Percentiles rank a stretch among this genome's conserved stretches.
Evolutionary conservation across 768 basidiomycete species (phyloP).

Genomic region (Suillus lakei): DNA sequence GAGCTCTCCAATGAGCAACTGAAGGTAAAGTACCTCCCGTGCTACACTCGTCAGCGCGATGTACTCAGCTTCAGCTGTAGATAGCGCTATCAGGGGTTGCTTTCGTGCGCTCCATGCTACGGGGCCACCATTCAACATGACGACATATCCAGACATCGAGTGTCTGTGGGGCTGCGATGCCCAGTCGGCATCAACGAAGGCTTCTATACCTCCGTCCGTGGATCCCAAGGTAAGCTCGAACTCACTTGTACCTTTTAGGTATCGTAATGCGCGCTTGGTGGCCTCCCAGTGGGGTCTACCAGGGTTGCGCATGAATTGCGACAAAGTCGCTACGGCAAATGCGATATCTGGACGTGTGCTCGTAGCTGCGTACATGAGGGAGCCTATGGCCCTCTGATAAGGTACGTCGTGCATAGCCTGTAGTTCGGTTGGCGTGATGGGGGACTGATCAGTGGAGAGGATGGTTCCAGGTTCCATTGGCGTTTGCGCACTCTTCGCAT

Average conservation of each 20-base stretch:
- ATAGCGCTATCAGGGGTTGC: conserved; percentile 29
- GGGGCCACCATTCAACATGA: conserved; percentile 19
- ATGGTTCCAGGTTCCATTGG: conserved; percentile 19
- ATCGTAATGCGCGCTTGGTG: conserved; percentile 21
- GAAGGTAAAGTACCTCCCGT: conserved; percentile 10
- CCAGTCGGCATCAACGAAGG: conserved; percentile 32
- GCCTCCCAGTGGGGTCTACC: conserved; percentile 25
- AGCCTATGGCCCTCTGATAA: conserved; percentile 18
- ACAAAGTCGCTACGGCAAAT: conserved; percentile 23
- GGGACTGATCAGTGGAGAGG: conserved; percentile 7
- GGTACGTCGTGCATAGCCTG: neutral
- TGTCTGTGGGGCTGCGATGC: conserved; percentile 23
- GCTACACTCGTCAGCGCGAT: conserved; percentile 13
- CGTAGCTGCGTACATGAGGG: conserved; percentile 18
- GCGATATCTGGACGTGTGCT: conserved; percentile 28
- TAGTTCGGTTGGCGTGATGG: neutral
- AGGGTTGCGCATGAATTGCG: conserved; percentile 28
- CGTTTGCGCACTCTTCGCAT: conserved; percentile 23
- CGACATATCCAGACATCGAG: conserved; percentile 31
- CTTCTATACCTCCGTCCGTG: neutral
- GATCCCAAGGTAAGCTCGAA: neutral
- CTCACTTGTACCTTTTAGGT: conserved; percentile 14
- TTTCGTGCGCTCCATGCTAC: conserved; percentile 15
- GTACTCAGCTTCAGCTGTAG: conserved; percentile 34
- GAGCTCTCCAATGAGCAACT: conserved; percentile 22